A percentile compares a stretch with the other conserved stretches of the same genome.
phyloP scores from a whole-genome alignment of 441 rosid species.

The Bocquillonia castaneifolia region DNA sequence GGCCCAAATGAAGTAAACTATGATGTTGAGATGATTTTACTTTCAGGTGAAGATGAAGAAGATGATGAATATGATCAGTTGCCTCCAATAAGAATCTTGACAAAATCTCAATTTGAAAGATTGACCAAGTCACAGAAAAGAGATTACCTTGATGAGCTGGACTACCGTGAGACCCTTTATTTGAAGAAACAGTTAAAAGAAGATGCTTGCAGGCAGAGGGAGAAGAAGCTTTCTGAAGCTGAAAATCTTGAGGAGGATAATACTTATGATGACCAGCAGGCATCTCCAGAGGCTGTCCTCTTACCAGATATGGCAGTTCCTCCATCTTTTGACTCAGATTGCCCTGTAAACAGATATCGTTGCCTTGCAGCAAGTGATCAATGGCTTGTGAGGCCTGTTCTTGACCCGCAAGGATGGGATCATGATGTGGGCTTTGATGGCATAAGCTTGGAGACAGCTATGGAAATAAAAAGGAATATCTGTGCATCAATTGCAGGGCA shows the following conservation, averaged over 20 bases:
- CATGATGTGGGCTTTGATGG: slow-evolving; percentile 92
- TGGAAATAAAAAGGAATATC: slow-evolving; percentile 43
- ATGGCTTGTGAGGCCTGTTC: slow-evolving; percentile 76
- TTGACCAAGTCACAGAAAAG: slow-evolving; percentile 65
- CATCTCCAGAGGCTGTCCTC: slow-evolving; percentile 47
- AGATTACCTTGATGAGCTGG: slow-evolving; percentile 83
- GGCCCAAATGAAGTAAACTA: slow-evolving; percentile 45
- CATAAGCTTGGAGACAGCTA: slow-evolving; percentile 65
- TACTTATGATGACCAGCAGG: slow-evolving; percentile 31
- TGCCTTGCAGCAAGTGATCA: slow-evolving; percentile 51
- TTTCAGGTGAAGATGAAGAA: slow-evolving; percentile 50
- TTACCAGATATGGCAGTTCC: slow-evolving; percentile 79
- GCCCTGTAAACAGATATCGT: slow-evolving; percentile 60
- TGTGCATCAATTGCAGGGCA: slow-evolving; percentile 65
- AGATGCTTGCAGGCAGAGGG: slow-evolving; percentile 45
- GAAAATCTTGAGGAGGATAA: slow-evolving; percentile 30
- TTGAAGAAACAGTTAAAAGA: slow-evolving; percentile 79
- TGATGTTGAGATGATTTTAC: slow-evolving; percentile 47
- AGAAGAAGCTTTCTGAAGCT: slow-evolving; percentile 43
- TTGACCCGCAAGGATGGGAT: slow-evolving; percentile 95
- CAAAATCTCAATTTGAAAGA: slow-evolving; percentile 68
- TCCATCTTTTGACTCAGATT: slow-evolving; percentile 71
- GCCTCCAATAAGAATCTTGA: slow-evolving; percentile 74
- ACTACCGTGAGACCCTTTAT: slow-evolving; percentile 75
- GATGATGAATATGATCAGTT: slow-evolving; percentile 84